A percentile compares a stretch with the other conserved stretches of the same genome.
Conservation (phyloP, 2,329 filamentous ascomycete genomes). For the Lasiodiplodia sp. region DNA sequence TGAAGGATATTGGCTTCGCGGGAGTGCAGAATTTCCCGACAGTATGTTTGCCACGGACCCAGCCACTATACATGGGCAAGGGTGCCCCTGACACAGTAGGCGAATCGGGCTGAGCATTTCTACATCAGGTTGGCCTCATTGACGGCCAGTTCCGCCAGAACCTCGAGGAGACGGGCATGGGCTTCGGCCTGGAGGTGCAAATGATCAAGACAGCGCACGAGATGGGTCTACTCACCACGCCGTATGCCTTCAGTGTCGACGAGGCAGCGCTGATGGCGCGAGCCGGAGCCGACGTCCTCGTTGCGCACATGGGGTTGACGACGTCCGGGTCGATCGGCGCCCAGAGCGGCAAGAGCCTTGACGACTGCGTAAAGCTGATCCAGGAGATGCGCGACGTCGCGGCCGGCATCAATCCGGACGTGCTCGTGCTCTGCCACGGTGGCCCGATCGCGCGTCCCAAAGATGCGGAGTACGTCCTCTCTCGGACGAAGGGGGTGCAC, state of each 20-base stretch:
- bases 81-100: constrained; percentile 19
- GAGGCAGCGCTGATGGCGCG: constrained; percentile 68
- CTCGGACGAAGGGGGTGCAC: constrained; percentile 68
- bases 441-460: constrained; percentile 70
- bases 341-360: constrained; percentile 65
- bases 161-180: constrained; percentile 77
- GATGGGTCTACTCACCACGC: constrained; percentile 70
- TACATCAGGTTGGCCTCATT: constrained; percentile 65
- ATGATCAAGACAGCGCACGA: constrained; percentile 68
- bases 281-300: constrained; percentile 71
- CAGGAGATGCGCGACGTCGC: constrained; percentile 71
- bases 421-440: constrained; percentile 75
- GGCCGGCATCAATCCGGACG: constrained; percentile 60
- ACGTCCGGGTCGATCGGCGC: constrained; percentile 71
- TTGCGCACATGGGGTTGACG: constrained; percentile 74
- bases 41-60: constrained; percentile 10
- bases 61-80: constrained; percentile 8
- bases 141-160: constrained; percentile 72
- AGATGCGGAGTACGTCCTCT: constrained; percentile 70
- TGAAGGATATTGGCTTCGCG: constrained; percentile 69
- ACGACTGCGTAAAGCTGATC: constrained; percentile 68
- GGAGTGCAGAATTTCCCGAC: constrained; percentile 79
- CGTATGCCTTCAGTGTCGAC: constrained; percentile 71
- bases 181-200: constrained; percentile 70
- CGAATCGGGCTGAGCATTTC: constrained; percentile 15